Percentiles rank a stretch among this genome's conserved stretches.
Evolutionary conservation across 768 basidiomycete genomes (phyloP).

Genomic region (Pisolithus marmoratus): DNA sequence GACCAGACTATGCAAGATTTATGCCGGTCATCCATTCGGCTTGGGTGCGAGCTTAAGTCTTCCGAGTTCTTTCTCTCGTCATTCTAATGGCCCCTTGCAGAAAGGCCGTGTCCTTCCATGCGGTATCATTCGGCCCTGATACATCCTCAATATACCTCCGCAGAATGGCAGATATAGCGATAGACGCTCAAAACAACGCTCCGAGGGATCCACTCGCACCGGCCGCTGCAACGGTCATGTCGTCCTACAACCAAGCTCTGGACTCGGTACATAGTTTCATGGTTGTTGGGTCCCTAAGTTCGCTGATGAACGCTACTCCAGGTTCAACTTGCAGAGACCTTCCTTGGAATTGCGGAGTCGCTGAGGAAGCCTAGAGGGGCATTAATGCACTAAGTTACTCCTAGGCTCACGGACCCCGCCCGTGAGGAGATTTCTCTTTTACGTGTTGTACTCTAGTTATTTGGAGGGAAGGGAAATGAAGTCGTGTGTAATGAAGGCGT

Average conservation of each 20-base stretch:
- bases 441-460: no score
- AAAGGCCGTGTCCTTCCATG: constrained; percentile 45
- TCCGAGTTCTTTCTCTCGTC: neutral
- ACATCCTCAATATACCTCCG: constrained; percentile 20
- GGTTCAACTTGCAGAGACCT: constrained; percentile 48
- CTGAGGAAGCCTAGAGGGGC: constrained; percentile 45
- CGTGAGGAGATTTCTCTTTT: neutral
- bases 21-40: constrained; percentile 32
- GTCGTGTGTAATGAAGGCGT: no score
- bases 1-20: constrained; percentile 32
- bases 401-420: neutral
- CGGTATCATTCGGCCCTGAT: constrained; percentile 40
- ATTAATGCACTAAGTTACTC: constrained; percentile 25
- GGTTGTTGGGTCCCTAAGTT: neutral
- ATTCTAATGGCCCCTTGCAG: constrained; percentile 18
- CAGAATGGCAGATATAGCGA: constrained; percentile 42
- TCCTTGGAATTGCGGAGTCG: constrained; percentile 48
- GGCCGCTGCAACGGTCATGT: constrained; percentile 24
- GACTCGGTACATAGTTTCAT: constrained; percentile 33
- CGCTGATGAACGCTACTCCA: constrained; percentile 11
- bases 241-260: constrained; percentile 39
- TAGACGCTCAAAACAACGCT: constrained; percentile 36
- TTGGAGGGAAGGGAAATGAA: no score
- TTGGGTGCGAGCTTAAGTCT: constrained; percentile 29
- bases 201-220: constrained; percentile 32